A percentile compares a stretch with the other conserved stretches of the same genome.
phyloP scores from a whole-genome alignment of 768 basidiomycete species.

The Phylloporus scabripes region DNA sequence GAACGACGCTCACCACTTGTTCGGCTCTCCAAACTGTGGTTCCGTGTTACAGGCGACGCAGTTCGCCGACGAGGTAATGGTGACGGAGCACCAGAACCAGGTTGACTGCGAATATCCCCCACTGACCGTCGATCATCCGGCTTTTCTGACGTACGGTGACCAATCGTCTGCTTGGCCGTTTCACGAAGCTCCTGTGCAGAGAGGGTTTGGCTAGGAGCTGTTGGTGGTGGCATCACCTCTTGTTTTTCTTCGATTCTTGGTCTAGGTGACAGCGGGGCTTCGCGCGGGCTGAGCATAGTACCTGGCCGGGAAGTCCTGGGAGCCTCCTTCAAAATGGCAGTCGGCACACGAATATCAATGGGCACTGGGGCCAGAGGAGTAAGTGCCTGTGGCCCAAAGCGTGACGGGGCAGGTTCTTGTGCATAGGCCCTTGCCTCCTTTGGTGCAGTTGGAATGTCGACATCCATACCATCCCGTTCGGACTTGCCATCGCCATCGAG shows the following conservation, averaged over 20 bases:
- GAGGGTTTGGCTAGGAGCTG: slow-evolving; percentile 68
- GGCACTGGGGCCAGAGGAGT: slow-evolving; percentile 13
- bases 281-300: slow-evolving; percentile 24
- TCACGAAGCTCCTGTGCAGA: slow-evolving; percentile 78
- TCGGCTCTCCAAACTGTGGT: slow-evolving; percentile 67
- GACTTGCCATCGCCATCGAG: slow-evolving; percentile 27
- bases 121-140: slow-evolving; percentile 36
- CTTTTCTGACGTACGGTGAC: slow-evolving; percentile 33
- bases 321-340: slow-evolving; percentile 15
- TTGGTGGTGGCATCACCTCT: slow-evolving; percentile 70
- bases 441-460: slow-evolving; percentile 24
- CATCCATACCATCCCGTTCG: slow-evolving; percentile 34
- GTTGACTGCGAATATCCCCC: slow-evolving; percentile 40
- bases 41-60: slow-evolving; percentile 61
- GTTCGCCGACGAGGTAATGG: slow-evolving; percentile 54
- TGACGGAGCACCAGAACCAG: slow-evolving; percentile 50
- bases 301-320: slow-evolving; percentile 15
- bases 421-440: slow-evolving; percentile 25
- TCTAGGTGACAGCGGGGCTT: slow-evolving; percentile 36
- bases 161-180: slow-evolving; percentile 66
- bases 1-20: slow-evolving; percentile 61
- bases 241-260: slow-evolving; percentile 39
- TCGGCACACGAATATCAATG: slow-evolving; percentile 15
- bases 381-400: slow-evolving; percentile 17
- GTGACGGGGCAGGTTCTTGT: slow-evolving; percentile 16